These are phyloP conservation scores for Auricularia sp. DNA, from an alignment of 768 basidiomycete genomes.

Conservation along the genomic window DNA sequence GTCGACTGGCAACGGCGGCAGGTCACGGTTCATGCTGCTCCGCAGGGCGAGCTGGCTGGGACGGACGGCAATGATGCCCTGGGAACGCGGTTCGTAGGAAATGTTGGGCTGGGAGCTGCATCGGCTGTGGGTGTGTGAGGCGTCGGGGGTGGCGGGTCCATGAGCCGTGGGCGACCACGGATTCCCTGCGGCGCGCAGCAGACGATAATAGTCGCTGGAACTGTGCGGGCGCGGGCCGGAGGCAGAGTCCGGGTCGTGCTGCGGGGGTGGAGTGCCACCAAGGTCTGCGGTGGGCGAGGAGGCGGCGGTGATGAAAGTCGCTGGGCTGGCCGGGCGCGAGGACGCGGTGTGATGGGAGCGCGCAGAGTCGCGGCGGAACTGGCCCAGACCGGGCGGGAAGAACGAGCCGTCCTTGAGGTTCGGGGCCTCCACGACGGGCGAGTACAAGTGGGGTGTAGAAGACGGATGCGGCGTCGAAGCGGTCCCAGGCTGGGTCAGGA, in stretches of 20 bases:
- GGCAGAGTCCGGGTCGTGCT: not conserved
- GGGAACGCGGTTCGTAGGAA: not conserved
- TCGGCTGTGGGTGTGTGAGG: not conserved
- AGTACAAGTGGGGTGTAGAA: not conserved
- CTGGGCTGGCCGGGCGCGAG: not conserved
- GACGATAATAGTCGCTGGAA: not conserved
- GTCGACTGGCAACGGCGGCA: not conserved
- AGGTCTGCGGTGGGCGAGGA: not conserved
- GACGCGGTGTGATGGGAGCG: not conserved
- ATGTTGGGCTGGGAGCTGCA: not conserved
- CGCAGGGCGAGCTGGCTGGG: not conserved
- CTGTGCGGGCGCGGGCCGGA: not conserved
- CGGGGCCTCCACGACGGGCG: not conserved
- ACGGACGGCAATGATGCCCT: not conserved
- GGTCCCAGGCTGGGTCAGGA: not conserved
- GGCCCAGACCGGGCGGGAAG: no score
- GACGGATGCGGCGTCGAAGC: not conserved
- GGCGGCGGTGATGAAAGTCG: not conserved
- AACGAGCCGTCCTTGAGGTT: not conserved
- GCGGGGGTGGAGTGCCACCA: not conserved
- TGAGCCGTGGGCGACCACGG: not conserved
- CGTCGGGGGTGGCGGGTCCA: not conserved
- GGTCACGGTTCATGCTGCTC: not conserved
- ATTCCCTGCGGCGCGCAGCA: not conserved
- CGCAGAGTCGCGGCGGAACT: not conserved